Base-by-base conservation (phyloP, 176 grass and related monocot species). In the Oropetium thomaeum region DNA sequence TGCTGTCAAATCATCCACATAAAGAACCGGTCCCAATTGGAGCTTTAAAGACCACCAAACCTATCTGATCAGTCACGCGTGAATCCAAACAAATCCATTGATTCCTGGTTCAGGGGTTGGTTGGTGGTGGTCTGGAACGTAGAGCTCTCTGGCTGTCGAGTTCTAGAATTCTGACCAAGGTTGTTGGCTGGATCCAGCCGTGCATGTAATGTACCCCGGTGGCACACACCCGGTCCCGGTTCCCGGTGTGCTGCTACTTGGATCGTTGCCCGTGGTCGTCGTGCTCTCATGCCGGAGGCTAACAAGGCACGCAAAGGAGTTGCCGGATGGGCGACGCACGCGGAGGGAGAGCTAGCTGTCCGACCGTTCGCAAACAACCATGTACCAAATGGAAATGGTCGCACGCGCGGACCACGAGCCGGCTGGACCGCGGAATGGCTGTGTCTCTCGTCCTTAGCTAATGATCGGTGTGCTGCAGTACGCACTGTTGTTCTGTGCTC, bases 311-410 rank as follows among this genome's bases (percentile, higher is more conserved):
- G 66, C 65, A 65, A 78, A 54, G 74, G 53, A 52, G 30, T 0
- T 5, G 26, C 57, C 41, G 39, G 31, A 2, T 48, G 7, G 52
- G 64, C 63, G 5, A 52, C 58, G 30, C 37, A n/a, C n/a, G n/a
- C n/a, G n/a, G n/a, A n/a, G n/a, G n/a, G n/a, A 49, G 75, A 49
- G 28, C 28, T 20, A 49, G 67, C 78, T 72, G 79, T 52, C 58
- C 7, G 0, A 3, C 33, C 39, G 19, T 73, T 28, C n/a, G 30
- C 7, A 13, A n/a, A n/a, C n/a, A n/a, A n/a, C n/a, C n/a, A n/a
- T n/a, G n/a, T n/a, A n/a, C n/a, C n/a, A n/a, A n/a, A n/a, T n/a
- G n/a, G n/a, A n/a, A n/a, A n/a, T n/a, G n/a, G n/a, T 28, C n/a
- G 30, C 7, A 13, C 16, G 45, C 17, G 20, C 45, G 45, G 45